phyloP scores from a whole-genome alignment of 768 basidiomycete genomes.

The Sutorius australiensis region DNA sequence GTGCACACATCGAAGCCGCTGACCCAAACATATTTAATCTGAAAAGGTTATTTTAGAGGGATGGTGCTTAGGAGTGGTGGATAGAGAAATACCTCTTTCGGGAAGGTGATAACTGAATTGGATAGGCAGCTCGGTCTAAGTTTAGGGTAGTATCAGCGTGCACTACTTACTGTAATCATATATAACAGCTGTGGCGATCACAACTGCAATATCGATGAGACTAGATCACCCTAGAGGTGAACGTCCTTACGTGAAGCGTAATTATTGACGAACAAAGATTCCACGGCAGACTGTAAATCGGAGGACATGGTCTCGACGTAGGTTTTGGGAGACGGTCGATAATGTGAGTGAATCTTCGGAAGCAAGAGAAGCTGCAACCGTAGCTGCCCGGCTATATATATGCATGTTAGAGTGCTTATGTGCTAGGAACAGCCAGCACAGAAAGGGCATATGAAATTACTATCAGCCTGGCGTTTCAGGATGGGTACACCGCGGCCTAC shows the following conservation, averaged over 20 bases:
- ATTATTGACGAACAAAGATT: background rate
- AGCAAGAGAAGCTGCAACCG: background rate
- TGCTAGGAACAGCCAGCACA: background rate
- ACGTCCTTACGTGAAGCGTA: slow-evolving; percentile 3
- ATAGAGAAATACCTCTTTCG: slow-evolving; percentile 13
- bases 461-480: no score
- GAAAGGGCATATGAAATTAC: no score
- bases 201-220: slow-evolving; percentile 13
- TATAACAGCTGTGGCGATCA: background rate
- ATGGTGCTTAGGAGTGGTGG: background rate
- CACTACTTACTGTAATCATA: background rate
- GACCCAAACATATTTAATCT: slow-evolving; percentile 15
- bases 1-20: background rate
- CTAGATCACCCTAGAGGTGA: background rate
- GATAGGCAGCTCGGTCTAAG: background rate
- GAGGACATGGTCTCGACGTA: slow-evolving; percentile 12
- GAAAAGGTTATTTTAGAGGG: background rate
- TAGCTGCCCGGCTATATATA: background rate
- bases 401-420: background rate
- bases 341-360: background rate
- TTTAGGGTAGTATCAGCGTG: background rate
- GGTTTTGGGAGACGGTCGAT: background rate
- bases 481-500: no score
- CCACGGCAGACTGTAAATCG: slow-evolving; percentile 2
- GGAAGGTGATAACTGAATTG: slow-evolving; percentile 13